These are phyloP conservation scores for Alternaria rosae DNA, from an alignment of 2,329 filamentous ascomycete genomes.

Conservation along the genomic window DNA sequence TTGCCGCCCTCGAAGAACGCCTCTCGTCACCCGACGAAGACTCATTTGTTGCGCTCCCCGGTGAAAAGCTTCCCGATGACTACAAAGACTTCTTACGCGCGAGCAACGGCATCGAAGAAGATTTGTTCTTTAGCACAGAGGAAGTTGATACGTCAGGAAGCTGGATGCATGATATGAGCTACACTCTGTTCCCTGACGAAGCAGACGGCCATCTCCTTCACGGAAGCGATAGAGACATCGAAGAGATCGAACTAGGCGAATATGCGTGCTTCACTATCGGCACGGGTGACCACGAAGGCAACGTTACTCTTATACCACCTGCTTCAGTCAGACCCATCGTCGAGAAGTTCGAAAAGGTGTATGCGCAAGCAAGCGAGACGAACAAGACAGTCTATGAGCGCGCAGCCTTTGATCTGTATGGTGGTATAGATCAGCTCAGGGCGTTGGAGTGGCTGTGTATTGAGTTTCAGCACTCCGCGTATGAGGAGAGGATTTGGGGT, in stretches of 20 bases:
- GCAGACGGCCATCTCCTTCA: background rate
- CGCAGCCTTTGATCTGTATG: conserved; percentile 12
- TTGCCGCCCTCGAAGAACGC: conserved; percentile 1
- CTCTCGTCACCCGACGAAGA: background rate
- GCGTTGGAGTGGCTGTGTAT: conserved; percentile 14
- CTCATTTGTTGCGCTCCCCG: background rate
- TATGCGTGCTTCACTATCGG: conserved; percentile 3
- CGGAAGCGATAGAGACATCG: background rate
- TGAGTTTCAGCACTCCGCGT: conserved; percentile 2
- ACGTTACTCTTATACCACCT: conserved; percentile 7
- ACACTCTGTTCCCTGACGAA: background rate
- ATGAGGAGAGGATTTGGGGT: conserved; percentile 1
- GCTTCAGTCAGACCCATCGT: background rate
- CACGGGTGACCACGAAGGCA: conserved; percentile 10
- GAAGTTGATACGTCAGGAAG: background rate
- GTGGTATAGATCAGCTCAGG: conserved; percentile 5
- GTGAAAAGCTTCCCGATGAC: conserved; percentile 4
- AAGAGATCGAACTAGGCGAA: background rate
- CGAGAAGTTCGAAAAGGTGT: conserved; percentile 1
- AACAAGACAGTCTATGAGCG: conserved; percentile 6
- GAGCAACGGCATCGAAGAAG: conserved; percentile 8
- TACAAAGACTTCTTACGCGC: conserved; percentile 9
- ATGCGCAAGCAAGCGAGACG: conserved; percentile 1
- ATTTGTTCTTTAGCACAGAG: background rate
- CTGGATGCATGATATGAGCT: background rate